phyloP scores from a whole-genome alignment of 148 eudicot species.

The Silene conica region DNA sequence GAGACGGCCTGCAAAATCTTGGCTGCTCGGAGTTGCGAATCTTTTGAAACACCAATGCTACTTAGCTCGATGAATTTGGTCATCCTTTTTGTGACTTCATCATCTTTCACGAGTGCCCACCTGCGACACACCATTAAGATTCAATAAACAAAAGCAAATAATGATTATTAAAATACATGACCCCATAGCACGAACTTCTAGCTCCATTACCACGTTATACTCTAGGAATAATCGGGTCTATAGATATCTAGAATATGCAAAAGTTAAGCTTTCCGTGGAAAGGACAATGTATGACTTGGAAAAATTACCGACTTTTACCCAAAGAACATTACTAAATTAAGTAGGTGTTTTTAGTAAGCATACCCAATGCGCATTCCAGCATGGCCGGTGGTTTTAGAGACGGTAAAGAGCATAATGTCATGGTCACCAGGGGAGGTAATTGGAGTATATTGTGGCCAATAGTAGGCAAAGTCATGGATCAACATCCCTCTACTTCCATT shows the following conservation, averaged over 20 bases:
- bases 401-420: slow-evolving; percentile 87
- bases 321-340: neutral
- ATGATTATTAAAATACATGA: no score
- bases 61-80: slow-evolving; percentile 74
- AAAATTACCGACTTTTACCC: no score
- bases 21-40: slow-evolving; percentile 90
- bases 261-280: no score
- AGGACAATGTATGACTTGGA: no score
- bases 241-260: no score
- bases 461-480: slow-evolving; percentile 86
- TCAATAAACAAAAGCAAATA: neutral
- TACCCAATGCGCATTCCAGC: slow-evolving; percentile 95
- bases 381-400: slow-evolving; percentile 94
- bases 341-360: slow-evolving; percentile 9
- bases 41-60: slow-evolving; percentile 93
- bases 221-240: no score
- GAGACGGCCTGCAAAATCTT: slow-evolving; percentile 70
- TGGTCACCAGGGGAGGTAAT: slow-evolving; percentile 68
- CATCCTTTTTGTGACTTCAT: slow-evolving; percentile 76
- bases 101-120: slow-evolving; percentile 90
- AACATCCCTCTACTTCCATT: slow-evolving; percentile 59
- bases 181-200: no score
- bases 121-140: slow-evolving; percentile 28
- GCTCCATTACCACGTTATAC: no score
- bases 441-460: slow-evolving; percentile 98